These are phyloP conservation scores for Juglanconis sp. DNA, from an alignment of 2,329 filamentous ascomycete genomes.

Conservation along the genomic window DNA sequence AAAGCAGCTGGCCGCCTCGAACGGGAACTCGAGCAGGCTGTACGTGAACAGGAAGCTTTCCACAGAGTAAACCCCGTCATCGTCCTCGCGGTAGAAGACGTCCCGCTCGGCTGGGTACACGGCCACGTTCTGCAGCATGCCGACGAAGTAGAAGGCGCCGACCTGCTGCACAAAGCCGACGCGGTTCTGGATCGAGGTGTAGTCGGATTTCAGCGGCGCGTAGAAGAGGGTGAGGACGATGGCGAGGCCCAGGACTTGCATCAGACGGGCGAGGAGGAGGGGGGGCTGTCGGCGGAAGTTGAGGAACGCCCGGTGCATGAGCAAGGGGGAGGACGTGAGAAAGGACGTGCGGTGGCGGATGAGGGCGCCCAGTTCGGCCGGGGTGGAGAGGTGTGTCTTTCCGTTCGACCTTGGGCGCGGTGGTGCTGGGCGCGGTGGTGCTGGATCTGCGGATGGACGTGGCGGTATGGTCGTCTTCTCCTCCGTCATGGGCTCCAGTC, in stretches of 20 bases:
- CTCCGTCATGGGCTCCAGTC: conserved; percentile 18
- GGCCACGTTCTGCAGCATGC: conserved; percentile 77
- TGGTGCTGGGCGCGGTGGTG: conserved; percentile 22
- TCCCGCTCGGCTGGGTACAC: conserved; percentile 70
- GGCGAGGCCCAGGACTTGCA: conserved; percentile 63
- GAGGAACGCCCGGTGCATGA: conserved; percentile 64
- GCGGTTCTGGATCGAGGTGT: conserved; percentile 67
- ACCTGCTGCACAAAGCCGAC: conserved; percentile 73
- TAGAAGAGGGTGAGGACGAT: conserved; percentile 67
- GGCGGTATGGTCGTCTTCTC: conserved; percentile 23
- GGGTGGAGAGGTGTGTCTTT: conserved; percentile 50
- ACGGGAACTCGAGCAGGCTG: conserved; percentile 67
- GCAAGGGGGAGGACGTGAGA: conserved; percentile 59
- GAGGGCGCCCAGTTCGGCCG: conserved; percentile 69
- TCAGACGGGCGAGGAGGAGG: conserved; percentile 61
- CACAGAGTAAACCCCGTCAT: conserved; percentile 68
- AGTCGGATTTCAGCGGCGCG: conserved; percentile 66
- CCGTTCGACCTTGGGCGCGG: conserved; percentile 23
- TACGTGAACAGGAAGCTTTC: conserved; percentile 71
- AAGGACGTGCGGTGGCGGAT: conserved; percentile 63
- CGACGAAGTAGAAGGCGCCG: conserved; percentile 68
- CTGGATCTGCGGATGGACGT: conserved; percentile 30
- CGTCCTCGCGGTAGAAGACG: conserved; percentile 74
- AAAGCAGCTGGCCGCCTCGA: conserved; percentile 64
- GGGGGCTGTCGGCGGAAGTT: conserved; percentile 67